Evolutionary conservation across 2,329 filamentous ascomycete species (phyloP).

Genomic region (Microascus cirrosus): DNA sequence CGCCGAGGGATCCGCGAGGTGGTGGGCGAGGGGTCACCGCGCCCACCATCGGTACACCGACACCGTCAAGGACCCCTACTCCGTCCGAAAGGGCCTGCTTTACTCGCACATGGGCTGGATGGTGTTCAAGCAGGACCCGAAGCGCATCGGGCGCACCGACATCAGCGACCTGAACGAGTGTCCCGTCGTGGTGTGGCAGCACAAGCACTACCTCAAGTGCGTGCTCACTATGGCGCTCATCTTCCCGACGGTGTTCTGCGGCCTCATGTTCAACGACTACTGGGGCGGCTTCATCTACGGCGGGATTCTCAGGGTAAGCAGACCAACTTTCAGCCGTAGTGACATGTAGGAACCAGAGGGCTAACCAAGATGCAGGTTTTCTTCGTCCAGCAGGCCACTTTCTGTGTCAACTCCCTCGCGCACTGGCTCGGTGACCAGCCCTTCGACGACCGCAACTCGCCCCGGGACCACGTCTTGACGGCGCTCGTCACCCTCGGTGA

Average conservation of each 20-base stretch:
- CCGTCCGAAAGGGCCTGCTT: slow-evolving; percentile 75
- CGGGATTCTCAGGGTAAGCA: slow-evolving; percentile 55
- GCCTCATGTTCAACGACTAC: slow-evolving; percentile 73
- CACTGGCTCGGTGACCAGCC: slow-evolving; percentile 90
- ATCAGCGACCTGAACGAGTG: slow-evolving; percentile 85
- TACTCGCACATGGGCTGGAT: slow-evolving; percentile 87
- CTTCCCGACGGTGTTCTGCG: slow-evolving; percentile 65
- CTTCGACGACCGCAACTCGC: slow-evolving; percentile 86
- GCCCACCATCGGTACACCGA: slow-evolving; percentile 88
- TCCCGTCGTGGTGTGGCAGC: slow-evolving; percentile 75
- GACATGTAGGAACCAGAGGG: neutral
- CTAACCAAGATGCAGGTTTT: slow-evolving; percentile 39
- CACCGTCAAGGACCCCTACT: slow-evolving; percentile 86
- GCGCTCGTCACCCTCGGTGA: slow-evolving; percentile 77
- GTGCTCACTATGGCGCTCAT: slow-evolving; percentile 67
- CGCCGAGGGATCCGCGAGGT: slow-evolving; percentile 75
- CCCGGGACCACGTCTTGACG: slow-evolving; percentile 78
- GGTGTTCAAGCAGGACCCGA: slow-evolving; percentile 88
- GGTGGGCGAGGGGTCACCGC: slow-evolving; percentile 82
- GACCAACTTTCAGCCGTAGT: neutral
- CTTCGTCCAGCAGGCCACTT: slow-evolving; percentile 85
- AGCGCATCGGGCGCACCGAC: slow-evolving; percentile 77
- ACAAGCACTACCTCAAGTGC: slow-evolving; percentile 74
- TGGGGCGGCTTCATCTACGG: slow-evolving; percentile 73
- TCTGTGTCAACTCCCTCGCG: slow-evolving; percentile 84